Evolutionary conservation across 2,329 filamentous ascomycete species (phyloP).

Genomic region (Cladophialophora psammophila): DNA sequence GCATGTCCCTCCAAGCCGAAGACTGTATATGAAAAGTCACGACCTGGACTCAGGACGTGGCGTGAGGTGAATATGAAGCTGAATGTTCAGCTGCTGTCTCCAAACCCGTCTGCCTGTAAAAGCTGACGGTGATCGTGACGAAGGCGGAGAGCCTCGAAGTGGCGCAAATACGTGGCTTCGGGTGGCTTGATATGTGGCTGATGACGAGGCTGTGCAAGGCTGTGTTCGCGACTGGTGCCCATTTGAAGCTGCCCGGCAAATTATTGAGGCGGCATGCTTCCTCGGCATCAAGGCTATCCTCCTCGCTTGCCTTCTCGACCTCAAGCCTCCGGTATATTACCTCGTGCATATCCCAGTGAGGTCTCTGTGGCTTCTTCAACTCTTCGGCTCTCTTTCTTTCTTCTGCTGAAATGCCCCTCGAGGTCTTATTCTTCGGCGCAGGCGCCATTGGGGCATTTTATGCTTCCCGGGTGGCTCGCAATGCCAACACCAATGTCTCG

Average conservation of each 20-base stretch:
- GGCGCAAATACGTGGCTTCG: constrained; percentile 1
- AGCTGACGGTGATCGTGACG: constrained; percentile 1
- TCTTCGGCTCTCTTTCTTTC: neutral
- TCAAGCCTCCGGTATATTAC: neutral
- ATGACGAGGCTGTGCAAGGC: neutral
- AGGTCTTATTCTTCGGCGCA: constrained; percentile 41
- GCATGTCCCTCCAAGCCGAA: constrained; percentile 6
- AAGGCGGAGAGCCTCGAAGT: neutral
- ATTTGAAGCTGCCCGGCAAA: constrained; percentile 4
- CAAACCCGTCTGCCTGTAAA: constrained; percentile 27
- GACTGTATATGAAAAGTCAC: neutral
- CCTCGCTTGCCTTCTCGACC: neutral
- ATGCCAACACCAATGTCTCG: constrained; percentile 63
- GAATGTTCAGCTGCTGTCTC: constrained; percentile 27
- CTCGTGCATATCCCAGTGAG: neutral
- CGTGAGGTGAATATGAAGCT: neutral
- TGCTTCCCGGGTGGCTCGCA: constrained; percentile 37
- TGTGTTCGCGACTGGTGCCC: neutral
- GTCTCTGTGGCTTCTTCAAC: neutral
- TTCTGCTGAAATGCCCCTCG: constrained; percentile 29
- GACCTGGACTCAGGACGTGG: neutral
- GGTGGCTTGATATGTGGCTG: constrained; percentile 2
- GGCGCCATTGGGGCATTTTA: constrained; percentile 42
- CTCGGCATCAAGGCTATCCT: constrained; percentile 13
- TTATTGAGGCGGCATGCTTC: constrained; percentile 12